Conservation (phyloP, 768 basidiomycete species). For the Zangia roseola region DNA sequence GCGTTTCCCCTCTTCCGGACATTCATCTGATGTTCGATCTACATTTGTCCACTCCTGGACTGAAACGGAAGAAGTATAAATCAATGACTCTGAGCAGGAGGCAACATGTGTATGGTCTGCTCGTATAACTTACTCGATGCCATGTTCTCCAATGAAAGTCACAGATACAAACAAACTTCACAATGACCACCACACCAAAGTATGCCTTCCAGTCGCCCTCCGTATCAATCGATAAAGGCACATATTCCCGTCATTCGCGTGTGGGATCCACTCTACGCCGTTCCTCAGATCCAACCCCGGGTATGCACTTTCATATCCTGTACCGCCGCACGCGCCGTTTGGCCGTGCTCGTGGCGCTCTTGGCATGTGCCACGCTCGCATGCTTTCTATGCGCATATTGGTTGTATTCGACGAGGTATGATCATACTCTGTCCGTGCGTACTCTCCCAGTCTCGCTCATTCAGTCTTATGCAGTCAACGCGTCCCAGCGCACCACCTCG, state of each 20-base stretch:
- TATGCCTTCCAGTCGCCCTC: slow-evolving; percentile 54
- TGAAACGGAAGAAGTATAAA: too few relatives aligned
- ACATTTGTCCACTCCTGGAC: too few relatives aligned
- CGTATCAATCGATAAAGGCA: slow-evolving; percentile 61
- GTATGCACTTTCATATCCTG: slow-evolving; percentile 8
- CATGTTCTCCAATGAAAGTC: too few relatives aligned
- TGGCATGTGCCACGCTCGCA: slow-evolving; percentile 46
- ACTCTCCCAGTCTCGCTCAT: slow-evolving; percentile 18
- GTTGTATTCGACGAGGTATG: slow-evolving; percentile 64
- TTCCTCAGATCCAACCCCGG: slow-evolving; percentile 9
- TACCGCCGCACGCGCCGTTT: slow-evolving; percentile 34
- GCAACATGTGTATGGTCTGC: too few relatives aligned
- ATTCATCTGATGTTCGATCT: too few relatives aligned
- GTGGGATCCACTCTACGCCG: slow-evolving; percentile 20
- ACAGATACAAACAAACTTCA: slow-evolving; percentile 14
- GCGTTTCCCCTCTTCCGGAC: too few relatives aligned
- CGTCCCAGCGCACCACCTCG: slow-evolving; percentile 12
- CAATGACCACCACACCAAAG: slow-evolving; percentile 10
- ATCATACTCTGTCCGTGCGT: slow-evolving; percentile 20
- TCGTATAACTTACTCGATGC: too few relatives aligned
- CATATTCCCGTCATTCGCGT: slow-evolving; percentile 43
- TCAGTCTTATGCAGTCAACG: slow-evolving; percentile 13
- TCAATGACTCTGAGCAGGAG: too few relatives aligned
- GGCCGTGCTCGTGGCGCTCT: slow-evolving; percentile 44
- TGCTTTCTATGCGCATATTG: slow-evolving; percentile 65